phyloP scores from a whole-genome alignment of 805 yeast species.

The Starmerella bacillaris region DNA sequence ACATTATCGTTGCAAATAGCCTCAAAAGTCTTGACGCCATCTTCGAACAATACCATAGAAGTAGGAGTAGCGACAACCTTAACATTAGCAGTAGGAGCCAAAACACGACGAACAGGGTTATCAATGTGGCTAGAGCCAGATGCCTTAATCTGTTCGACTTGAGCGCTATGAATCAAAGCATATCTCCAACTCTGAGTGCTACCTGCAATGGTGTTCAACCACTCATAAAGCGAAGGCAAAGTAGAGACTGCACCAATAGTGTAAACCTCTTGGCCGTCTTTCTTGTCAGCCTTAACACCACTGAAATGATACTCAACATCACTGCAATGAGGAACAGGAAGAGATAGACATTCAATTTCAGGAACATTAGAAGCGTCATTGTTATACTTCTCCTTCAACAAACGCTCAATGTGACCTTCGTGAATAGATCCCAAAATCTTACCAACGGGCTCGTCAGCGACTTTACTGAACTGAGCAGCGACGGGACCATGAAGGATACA shows the following conservation, averaged over 20 bases:
- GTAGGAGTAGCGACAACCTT: conserved; percentile 43
- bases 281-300: conserved; percentile 14
- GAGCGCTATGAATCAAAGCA: conserved; percentile 63
- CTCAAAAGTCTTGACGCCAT: conserved; percentile 53
- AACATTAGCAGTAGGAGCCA: conserved; percentile 52
- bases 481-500: conserved; percentile 98
- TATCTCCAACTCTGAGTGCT: conserved; percentile 66
- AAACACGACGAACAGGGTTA: conserved; percentile 64
- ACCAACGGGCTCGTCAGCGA: conserved; percentile 82
- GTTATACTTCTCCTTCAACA: conserved; percentile 45
- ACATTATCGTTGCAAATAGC: conserved; percentile 34
- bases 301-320: conserved; percentile 20
- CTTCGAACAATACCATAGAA: conserved; percentile 47
- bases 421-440: conserved; percentile 77
- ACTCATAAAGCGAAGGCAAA: conserved; percentile 30
- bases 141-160: conserved; percentile 45
- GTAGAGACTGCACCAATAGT: conserved; percentile 22
- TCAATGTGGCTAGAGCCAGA: conserved; percentile 50
- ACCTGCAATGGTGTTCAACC: conserved; percentile 79
- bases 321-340: conserved; percentile 26
- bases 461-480: conserved; percentile 78
- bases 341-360: conserved; percentile 75
- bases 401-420: conserved; percentile 62
- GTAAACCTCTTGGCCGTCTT: conserved; percentile 18
- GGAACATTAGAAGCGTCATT: conserved; percentile 64